Conservation (phyloP, 345 rosid genomes). For the Eucalyptus sp. region DNA sequence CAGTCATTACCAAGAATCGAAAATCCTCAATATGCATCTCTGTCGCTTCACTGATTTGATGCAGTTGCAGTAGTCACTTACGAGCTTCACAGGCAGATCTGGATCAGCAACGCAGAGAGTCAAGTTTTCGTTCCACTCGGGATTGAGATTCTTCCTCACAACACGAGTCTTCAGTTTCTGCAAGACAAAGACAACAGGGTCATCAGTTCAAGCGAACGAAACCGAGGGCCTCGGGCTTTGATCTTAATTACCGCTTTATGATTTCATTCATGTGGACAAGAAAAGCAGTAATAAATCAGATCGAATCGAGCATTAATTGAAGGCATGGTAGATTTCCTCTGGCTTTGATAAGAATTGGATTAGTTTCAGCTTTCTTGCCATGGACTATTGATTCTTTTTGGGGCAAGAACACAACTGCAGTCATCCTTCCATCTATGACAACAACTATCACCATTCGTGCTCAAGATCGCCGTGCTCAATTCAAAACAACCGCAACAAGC, state of each 20-base stretch:
- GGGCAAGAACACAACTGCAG: neutral
- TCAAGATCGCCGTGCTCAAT: neutral
- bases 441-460: neutral
- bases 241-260: neutral
- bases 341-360: neutral
- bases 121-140: constrained; percentile 4
- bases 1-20: neutral
- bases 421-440: neutral
- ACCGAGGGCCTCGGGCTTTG: neutral
- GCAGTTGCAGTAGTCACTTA: neutral
- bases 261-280: neutral
- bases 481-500: neutral
- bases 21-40: neutral
- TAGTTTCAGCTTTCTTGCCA: neutral
- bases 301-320: neutral
- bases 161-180: constrained; percentile 6
- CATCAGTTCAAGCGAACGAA: neutral
- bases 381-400: neutral
- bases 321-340: neutral
- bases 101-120: neutral
- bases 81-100: neutral
- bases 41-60: neutral
- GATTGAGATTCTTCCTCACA: constrained; percentile 1
- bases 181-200: neutral
- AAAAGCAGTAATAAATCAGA: neutral